Evolutionary conservation across 2,329 filamentous ascomycete species (phyloP), one percentile per base, ranked within the genome.

Genomic region (Penicillium sp.): DNA sequence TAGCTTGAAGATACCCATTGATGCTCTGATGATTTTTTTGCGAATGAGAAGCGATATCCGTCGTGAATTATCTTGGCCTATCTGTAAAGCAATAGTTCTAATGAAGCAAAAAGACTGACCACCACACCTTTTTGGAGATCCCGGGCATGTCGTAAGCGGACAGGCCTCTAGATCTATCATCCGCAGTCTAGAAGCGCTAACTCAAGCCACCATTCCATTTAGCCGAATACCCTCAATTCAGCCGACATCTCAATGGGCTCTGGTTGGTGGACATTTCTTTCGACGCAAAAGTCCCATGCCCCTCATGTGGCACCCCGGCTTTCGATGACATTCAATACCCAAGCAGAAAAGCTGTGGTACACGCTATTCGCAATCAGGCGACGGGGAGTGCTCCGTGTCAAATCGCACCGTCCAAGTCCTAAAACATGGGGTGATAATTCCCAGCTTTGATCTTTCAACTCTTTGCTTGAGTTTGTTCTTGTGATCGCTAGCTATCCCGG

Each of bases 221-320:
- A 61, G 57, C 60, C 60, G 51, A 53, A 54, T 55, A n/a, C 32
- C 40, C 22, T 11, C 27, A 31, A 56, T 56, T 61, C 48, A 61
- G 38, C 57, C 55, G 54, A 34, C 1, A 45, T 24, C 27, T 31
- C 22, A 49, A n/a, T 46, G 13, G 5, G 9, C 11, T 18, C 45
- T 56, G 56, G 53, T 55, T 54, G 54, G 56, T 59, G 50, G 56
- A 43, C 11, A 36, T 41, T 21, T n/a, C 11, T 40, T 27, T 32
- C 16, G 8, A 42, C 13, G 5, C 45, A 31, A 27, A 53, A 38
- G 2, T 38, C n/a, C 40, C 22, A n/a, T 48, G 21, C 41, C 36
- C 53, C 45, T 49, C 21, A 52, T 27, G 18, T 43, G 22, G 21
- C 27, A 46, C 48, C 22, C 52, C 48, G 22, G 46, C 13, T 36